phyloP scores from a whole-genome alignment of 2,329 filamentous ascomycete genomes.

The Pyrenophora seminiperda region DNA sequence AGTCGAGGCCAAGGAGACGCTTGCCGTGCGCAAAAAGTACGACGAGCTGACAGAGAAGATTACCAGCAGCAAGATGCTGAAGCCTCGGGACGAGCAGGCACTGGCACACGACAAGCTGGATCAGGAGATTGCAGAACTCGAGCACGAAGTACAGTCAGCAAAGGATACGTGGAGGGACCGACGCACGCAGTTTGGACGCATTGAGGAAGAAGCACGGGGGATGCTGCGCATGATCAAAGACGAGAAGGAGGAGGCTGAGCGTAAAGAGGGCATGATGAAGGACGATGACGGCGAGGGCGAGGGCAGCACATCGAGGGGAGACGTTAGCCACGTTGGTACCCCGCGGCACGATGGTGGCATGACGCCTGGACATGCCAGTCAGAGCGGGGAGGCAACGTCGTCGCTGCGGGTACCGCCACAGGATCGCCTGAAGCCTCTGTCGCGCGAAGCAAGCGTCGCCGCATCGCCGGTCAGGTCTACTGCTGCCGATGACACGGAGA shows the following conservation, averaged over 20 bases:
- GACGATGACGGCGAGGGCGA: slow-evolving; percentile 50
- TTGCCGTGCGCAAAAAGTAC: slow-evolving; percentile 81
- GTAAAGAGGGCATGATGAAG: slow-evolving; percentile 70
- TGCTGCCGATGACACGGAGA: slow-evolving; percentile 36
- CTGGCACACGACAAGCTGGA: slow-evolving; percentile 79
- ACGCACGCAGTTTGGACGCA: slow-evolving; percentile 81
- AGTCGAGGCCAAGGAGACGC: slow-evolving; percentile 66
- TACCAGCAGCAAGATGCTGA: slow-evolving; percentile 76
- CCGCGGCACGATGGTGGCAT: slow-evolving; percentile 50
- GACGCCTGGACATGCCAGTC: slow-evolving; percentile 48
- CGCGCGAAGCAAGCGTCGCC: slow-evolving; percentile 33
- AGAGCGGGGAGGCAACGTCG: slow-evolving; percentile 36
- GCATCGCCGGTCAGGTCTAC: slow-evolving; percentile 35
- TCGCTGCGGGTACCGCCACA: slow-evolving; percentile 39
- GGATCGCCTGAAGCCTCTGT: slow-evolving; percentile 40
- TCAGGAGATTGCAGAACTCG: slow-evolving; percentile 84
- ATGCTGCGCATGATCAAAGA: slow-evolving; percentile 85
- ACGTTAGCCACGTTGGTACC: slow-evolving; percentile 52
- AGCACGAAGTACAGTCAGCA: slow-evolving; percentile 82
- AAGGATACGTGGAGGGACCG: slow-evolving; percentile 83
- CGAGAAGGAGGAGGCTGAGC: slow-evolving; percentile 92
- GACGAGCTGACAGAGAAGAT: slow-evolving; percentile 89
- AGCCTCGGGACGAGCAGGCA: slow-evolving; percentile 82
- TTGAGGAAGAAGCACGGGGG: slow-evolving; percentile 89
- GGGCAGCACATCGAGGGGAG: slow-evolving; percentile 44